phyloP scores from a whole-genome alignment of 148 eudicot genomes.

The Gaultheria prostrata region DNA sequence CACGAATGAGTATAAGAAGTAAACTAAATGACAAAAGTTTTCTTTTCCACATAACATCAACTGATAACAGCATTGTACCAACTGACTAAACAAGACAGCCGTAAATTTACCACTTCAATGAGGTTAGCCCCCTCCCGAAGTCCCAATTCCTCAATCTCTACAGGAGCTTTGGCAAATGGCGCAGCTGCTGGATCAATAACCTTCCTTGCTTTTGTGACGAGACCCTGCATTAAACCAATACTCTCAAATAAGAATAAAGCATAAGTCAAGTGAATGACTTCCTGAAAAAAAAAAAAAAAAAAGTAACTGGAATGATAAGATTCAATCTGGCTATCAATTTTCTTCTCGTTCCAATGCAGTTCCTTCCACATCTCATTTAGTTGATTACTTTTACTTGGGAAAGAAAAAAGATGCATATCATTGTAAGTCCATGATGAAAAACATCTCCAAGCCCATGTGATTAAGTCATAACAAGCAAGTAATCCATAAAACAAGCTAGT shows the following conservation, averaged over 20 bases:
- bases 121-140: constrained; percentile 84
- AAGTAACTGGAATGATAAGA: neutral
- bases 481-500: neutral
- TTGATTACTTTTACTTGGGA: neutral
- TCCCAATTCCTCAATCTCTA: constrained; percentile 55
- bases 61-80: neutral
- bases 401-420: no score
- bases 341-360: neutral
- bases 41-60: constrained; percentile 11
- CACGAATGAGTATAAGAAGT: constrained; percentile 7
- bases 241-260: constrained; percentile 1
- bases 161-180: constrained; percentile 70
- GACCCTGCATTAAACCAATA: constrained; percentile 57
- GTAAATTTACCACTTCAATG: constrained; percentile 76
- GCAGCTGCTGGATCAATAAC: constrained; percentile 74
- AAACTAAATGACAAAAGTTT: neutral
- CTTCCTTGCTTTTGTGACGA: constrained; percentile 72
- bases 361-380: neutral
- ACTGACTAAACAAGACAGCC: neutral
- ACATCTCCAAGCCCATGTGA: neutral
- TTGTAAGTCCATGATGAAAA: neutral
- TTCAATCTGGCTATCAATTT: neutral
- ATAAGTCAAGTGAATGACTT: neutral
- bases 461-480: neutral
- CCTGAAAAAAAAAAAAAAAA: neutral